Base-by-base conservation (phyloP, 2,329 filamentous ascomycete species). In the Cladosporium sp. region DNA sequence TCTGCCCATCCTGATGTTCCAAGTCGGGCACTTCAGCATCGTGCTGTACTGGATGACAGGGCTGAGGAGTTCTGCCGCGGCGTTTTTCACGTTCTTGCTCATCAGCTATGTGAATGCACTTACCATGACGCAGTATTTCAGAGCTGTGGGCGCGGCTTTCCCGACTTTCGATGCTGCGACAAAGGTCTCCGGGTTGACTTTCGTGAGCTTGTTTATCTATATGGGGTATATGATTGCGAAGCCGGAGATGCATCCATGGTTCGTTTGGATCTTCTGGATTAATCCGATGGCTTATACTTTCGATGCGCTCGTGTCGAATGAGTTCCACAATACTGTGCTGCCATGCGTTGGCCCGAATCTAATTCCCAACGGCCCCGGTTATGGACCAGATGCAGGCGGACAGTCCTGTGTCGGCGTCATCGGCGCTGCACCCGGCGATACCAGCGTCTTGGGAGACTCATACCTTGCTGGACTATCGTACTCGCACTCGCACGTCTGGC, bases 21-120 rank as follows among this genome's bases (percentile, higher is more conserved):
- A 90, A 70, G 80, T 89, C 16, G 81, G 82, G 0, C 76, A 79
- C 0, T 91, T 90, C 68, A 79, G 82, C 1, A 10, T 91, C 0
- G 80, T 88, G 0, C 68, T 88, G 0, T 90, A 89, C 76, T 90
- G 88, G 69, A 88, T 89, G 86, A 83, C 84, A 14, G 85, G 84
- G 0, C 76, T 89, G 29, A 83, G 81, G 7, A 73, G 74, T 50
- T 77, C 79, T 0, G 86, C 87, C 0, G 79, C 72, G 0, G 77
- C 80, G 0, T 90, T 89, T 77, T 89, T 90, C 71, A 88, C 86
- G 0, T 88, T 83, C 70, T 89, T 84, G 84, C 65, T 85, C n/a
- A 72, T 84, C 37, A 78, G 80, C 8, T 80, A 85, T 33, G 73
- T 83, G 35, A 78, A 80, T 3, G 79, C 80, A 21, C 70, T 83